These are phyloP conservation scores for Geosmithia flava DNA, from an alignment of 2,329 filamentous ascomycete species.

Conservation along the genomic window DNA sequence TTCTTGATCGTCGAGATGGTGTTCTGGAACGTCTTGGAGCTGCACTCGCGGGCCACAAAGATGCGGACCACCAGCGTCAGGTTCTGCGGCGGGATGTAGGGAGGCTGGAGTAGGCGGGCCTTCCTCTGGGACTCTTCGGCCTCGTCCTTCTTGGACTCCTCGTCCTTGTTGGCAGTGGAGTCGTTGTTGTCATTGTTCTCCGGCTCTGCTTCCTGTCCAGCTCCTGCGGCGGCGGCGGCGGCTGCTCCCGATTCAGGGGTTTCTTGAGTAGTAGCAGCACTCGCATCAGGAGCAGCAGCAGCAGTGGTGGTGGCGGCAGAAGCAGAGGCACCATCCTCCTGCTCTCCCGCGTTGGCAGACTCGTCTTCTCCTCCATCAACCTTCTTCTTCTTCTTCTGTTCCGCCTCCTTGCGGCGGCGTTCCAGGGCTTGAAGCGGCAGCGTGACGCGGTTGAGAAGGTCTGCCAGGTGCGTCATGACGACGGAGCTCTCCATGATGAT, in stretches of 20 bases:
- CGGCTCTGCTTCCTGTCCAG: constrained; percentile 9
- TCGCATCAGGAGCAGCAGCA: constrained; percentile 10
- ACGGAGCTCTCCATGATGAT: constrained; percentile 94
- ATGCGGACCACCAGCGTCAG: constrained; percentile 93
- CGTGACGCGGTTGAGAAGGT: constrained; percentile 78
- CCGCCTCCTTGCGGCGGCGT: constrained; percentile 67
- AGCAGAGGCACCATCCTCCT: constrained; percentile 9
- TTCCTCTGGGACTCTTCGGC: constrained; percentile 25
- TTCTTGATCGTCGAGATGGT: constrained; percentile 99
- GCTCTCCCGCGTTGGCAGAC: neutral
- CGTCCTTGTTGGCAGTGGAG: constrained; percentile 6
- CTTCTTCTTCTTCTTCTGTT: constrained; percentile 29
- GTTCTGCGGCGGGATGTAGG: constrained; percentile 78
- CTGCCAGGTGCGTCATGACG: constrained; percentile 89
- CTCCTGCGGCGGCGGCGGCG: no score
- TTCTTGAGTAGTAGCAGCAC: neutral
- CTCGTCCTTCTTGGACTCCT: neutral
- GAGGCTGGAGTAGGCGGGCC: constrained; percentile 57
- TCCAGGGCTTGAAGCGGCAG: constrained; percentile 71
- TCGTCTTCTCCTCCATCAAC: constrained; percentile 4
- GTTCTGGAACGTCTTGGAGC: constrained; percentile 94
- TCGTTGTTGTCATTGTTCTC: constrained; percentile 8
- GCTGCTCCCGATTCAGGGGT: neutral
- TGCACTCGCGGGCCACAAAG: constrained; percentile 90
- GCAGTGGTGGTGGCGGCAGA: constrained; percentile 4